phyloP scores from a whole-genome alignment of 2,329 filamentous ascomycete genomes.

The Diaporthe humulicola region DNA sequence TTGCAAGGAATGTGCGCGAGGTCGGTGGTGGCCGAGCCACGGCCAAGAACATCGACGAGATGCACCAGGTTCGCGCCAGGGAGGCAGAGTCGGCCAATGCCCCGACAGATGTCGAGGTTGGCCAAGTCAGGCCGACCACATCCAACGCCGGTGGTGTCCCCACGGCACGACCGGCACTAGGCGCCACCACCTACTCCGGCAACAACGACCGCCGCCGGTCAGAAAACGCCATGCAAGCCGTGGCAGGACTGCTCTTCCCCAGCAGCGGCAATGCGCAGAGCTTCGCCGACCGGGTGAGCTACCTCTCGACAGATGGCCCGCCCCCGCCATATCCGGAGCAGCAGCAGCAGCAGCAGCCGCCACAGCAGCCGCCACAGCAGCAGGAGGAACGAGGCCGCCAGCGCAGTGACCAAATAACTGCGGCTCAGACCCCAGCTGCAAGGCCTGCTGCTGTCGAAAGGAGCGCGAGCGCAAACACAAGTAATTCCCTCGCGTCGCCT shows the following conservation, averaged over 20 bases:
- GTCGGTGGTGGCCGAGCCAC: slow-evolving; percentile 63
- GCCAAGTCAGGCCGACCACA: slow-evolving; percentile 45
- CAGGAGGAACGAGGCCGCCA: slow-evolving; percentile 44
- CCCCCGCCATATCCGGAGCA: slow-evolving; percentile 56
- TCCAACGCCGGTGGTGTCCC: slow-evolving; percentile 24
- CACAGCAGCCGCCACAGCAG: slow-evolving; percentile 40
- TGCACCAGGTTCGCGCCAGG: slow-evolving; percentile 42
- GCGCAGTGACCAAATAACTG: slow-evolving; percentile 35
- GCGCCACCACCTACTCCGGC: slow-evolving; percentile 53
- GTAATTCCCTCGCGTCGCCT: slow-evolving; percentile 59
- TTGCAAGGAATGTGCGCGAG: slow-evolving; percentile 68
- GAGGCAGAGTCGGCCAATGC: slow-evolving; percentile 11
- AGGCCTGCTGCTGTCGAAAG: slow-evolving; percentile 53
- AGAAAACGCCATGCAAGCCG: slow-evolving; percentile 59
- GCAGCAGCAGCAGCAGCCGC: slow-evolving; percentile 39
- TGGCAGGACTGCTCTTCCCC: slow-evolving; percentile 64
- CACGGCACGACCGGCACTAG: slow-evolving; percentile 40
- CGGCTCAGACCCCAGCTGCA: slow-evolving; percentile 31
- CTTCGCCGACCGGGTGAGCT: slow-evolving; percentile 52
- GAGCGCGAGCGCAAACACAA: slow-evolving; percentile 61
- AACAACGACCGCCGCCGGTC: slow-evolving; percentile 59
- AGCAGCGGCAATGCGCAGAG: slow-evolving; percentile 48
- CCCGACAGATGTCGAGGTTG: slow-evolving; percentile 45
- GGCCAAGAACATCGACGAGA: slow-evolving; percentile 55
- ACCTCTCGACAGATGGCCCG: slow-evolving; percentile 59